Conservation (phyloP, 2,329 filamentous ascomycete genomes). For the Diaporthe batatas region DNA sequence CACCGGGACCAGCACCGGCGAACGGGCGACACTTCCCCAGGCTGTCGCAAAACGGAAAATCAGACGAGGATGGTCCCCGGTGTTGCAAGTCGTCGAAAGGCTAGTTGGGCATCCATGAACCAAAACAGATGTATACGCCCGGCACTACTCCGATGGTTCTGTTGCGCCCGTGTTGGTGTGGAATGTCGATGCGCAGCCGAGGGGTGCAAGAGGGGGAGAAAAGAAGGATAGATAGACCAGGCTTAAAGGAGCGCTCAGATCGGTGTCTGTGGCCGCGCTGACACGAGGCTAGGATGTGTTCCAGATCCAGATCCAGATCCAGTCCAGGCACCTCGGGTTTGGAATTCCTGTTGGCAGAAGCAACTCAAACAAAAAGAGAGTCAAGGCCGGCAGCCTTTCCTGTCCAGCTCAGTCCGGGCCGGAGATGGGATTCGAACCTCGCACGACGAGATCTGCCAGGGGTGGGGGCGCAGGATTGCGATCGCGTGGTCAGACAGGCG, state of each 20-base stretch:
- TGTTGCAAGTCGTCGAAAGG: conserved; percentile 6
- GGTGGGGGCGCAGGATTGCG: conserved; percentile 15
- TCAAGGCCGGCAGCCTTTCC: not conserved
- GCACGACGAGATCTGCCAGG: conserved; percentile 29
- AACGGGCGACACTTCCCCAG: conserved; percentile 14
- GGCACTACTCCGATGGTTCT: not conserved
- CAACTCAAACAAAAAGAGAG: not conserved
- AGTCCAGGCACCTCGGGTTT: conserved; percentile 1
- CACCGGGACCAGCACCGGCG: conserved; percentile 5
- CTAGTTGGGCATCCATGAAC: conserved; percentile 27
- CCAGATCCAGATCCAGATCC: conserved; percentile 13
- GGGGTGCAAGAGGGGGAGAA: not conserved
- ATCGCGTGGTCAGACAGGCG: conserved; percentile 20
- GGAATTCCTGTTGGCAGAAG: not conserved
- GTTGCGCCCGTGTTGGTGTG: not conserved
- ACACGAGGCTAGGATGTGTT: conserved; percentile 28
- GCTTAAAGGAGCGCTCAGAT: not conserved
- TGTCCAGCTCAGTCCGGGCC: not conserved
- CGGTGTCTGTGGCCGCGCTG: conserved; percentile 2
- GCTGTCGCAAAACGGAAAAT: conserved; percentile 1
- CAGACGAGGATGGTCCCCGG: conserved; percentile 9
- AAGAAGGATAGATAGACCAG: not conserved
- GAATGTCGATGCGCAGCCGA: conserved; percentile 18
- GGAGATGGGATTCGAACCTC: conserved; percentile 14
- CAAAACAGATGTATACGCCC: not conserved